A percentile compares a stretch with the other conserved stretches of the same genome.
Conservation (phyloP, 2,329 filamentous ascomycete genomes). For the Zasmidium angulare region DNA sequence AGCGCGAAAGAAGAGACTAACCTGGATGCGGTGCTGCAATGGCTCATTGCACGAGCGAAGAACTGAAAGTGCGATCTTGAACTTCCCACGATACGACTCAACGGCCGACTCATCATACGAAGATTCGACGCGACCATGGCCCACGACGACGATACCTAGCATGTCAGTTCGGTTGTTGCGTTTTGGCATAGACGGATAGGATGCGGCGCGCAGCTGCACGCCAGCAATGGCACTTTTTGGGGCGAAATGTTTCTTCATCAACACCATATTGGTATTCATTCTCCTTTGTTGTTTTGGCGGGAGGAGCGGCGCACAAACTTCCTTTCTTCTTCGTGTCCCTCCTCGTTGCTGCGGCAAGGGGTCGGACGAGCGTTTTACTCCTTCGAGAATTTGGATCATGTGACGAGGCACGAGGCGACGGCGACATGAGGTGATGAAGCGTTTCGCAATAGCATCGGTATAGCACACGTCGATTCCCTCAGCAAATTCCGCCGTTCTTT, state of each 20-base stretch:
- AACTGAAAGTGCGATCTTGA: constrained; percentile 55
- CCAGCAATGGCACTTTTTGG: constrained; percentile 38
- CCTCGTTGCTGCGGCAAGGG: background rate
- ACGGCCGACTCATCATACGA: constrained; percentile 23
- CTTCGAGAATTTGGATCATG: too few relatives aligned
- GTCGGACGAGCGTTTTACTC: background rate
- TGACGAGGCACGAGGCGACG: constrained; percentile 9
- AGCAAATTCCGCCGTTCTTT: background rate
- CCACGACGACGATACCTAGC: constrained; percentile 12
- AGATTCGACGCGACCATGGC: constrained; percentile 16
- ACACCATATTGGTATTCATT: background rate
- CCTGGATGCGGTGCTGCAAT: constrained; percentile 92
- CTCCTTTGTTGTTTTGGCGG: background rate
- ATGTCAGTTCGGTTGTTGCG: constrained; percentile 16
- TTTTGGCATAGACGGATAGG: constrained; percentile 24
- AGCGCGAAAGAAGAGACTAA: constrained; percentile 99
- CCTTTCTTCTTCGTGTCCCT: constrained; percentile 3
- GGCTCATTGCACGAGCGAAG: constrained; percentile 86
- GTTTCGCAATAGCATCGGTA: constrained; percentile 11
- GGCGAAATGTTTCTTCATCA: constrained; percentile 2
- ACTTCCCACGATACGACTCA: constrained; percentile 16
- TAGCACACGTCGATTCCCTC: constrained; percentile 4
- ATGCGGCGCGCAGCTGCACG: constrained; percentile 32
- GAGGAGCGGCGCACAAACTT: too few relatives aligned
- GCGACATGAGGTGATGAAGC: too few relatives aligned